Conservation (phyloP, 2,329 filamentous ascomycete species). For the Fusarium citri region DNA sequence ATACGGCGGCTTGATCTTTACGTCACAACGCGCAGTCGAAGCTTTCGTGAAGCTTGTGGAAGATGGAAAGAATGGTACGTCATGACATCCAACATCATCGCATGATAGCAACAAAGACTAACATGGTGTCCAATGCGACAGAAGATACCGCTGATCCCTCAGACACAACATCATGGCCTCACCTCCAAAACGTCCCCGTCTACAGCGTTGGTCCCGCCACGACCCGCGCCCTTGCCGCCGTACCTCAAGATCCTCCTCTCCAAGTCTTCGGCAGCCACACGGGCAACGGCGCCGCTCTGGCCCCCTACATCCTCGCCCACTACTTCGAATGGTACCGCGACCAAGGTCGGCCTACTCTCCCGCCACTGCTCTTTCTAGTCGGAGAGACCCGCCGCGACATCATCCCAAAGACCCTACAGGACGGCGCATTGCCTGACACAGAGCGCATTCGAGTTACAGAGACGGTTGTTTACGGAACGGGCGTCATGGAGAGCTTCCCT, state of each 20-base stretch:
- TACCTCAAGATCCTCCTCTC: conserved; percentile 62
- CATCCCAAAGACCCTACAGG: conserved; percentile 84
- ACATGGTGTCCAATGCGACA: conserved; percentile 5
- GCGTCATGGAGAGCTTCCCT: conserved; percentile 82
- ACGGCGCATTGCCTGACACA: conserved; percentile 59
- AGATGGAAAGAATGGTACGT: conserved; percentile 58
- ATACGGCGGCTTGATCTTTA: conserved; percentile 86
- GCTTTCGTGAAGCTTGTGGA: conserved; percentile 75
- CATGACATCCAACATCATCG: background rate
- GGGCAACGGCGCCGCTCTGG: conserved; percentile 85
- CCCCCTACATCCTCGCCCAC: conserved; percentile 81
- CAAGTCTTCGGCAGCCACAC: conserved; percentile 82
- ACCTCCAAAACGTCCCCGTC: conserved; percentile 68
- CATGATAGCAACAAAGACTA: background rate
- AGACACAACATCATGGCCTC: conserved; percentile 57
- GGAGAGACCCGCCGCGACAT: conserved; percentile 91
- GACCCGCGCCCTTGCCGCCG: conserved; percentile 74
- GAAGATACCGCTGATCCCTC: conserved; percentile 15
- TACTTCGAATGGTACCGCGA: conserved; percentile 69
- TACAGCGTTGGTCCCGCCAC: conserved; percentile 88
- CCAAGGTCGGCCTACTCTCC: conserved; percentile 57
- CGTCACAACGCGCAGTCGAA: conserved; percentile 85
- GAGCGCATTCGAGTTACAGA: conserved; percentile 77
- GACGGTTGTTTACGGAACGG: conserved; percentile 86
- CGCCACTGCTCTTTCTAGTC: conserved; percentile 84